phyloP scores from a whole-genome alignment of 495 filamentous ascomycete species.

The Letharia columbiana region DNA sequence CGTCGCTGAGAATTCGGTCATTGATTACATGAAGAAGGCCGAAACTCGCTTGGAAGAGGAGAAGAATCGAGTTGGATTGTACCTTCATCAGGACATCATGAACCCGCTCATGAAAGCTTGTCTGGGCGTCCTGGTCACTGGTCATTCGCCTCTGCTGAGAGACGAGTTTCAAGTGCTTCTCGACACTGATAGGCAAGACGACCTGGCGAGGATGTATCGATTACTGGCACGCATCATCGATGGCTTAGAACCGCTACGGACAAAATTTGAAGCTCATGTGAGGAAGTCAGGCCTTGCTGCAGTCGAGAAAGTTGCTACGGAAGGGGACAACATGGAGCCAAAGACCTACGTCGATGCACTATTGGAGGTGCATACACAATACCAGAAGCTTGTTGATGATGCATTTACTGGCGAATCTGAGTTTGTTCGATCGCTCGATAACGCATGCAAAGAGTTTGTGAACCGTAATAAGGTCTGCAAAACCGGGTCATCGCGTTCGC shows the following conservation, averaged over 20 bases:
- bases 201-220: constrained; percentile 93
- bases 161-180: constrained; percentile 96
- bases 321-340: constrained; percentile 85
- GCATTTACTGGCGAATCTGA: constrained; percentile 95
- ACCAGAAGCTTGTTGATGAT: constrained; percentile 80
- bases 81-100: constrained; percentile 83
- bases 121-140: constrained; percentile 79
- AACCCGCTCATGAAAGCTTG: constrained; percentile 76
- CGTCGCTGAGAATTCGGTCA: constrained; percentile 91
- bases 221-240: constrained; percentile 85
- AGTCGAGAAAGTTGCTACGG: constrained; percentile 82
- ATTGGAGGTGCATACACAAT: constrained; percentile 87
- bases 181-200: constrained; percentile 88
- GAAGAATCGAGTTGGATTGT: constrained; percentile 86
- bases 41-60: constrained; percentile 87
- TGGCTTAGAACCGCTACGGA: constrained; percentile 80
- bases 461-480: constrained; percentile 96
- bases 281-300: constrained; percentile 77
- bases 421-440: constrained; percentile 92
- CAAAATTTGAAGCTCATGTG: constrained; percentile 87
- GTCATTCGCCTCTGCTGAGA: constrained; percentile 71
- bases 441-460: constrained; percentile 95
- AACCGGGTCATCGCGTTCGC: constrained; percentile 81
- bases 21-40: constrained; percentile 99
- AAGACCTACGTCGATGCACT: constrained; percentile 95